Percentiles rank a stretch among this genome's conserved stretches.
phyloP scores from a whole-genome alignment of 306 rosid species.

The Vigna trinervia region DNA sequence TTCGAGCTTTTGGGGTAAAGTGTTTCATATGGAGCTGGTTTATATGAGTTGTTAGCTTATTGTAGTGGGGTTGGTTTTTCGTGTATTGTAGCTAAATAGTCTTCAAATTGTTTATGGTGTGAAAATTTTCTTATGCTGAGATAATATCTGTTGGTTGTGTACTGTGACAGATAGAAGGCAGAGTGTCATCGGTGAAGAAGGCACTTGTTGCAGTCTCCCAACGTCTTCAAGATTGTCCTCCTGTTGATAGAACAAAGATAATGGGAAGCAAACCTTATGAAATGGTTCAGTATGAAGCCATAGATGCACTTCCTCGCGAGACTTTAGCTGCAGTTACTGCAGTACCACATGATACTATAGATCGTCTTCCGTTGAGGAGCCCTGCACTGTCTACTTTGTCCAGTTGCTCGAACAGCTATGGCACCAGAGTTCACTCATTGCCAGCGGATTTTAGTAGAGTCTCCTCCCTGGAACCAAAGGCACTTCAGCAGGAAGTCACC shows the following conservation, averaged over 20 bases:
- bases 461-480: conserved; percentile 56
- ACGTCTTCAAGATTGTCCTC: conserved; percentile 74
- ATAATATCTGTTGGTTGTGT: conserved; percentile 28
- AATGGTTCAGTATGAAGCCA: conserved; percentile 54
- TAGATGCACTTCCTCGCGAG: conserved; percentile 42
- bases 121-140: conserved; percentile 16
- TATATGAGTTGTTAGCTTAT: neutral
- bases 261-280: conserved; percentile 64
- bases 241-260: conserved; percentile 59
- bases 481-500: conserved; percentile 68
- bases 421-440: conserved; percentile 63
- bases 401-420: conserved; percentile 63
- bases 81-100: neutral
- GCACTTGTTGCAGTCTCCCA: conserved; percentile 87
- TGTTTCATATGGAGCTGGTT: neutral
- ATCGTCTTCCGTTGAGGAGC: conserved; percentile 62
- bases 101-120: conserved; percentile 19
- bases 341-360: conserved; percentile 48
- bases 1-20: neutral
- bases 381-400: conserved; percentile 57
- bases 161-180: conserved; percentile 87
- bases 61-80: neutral
- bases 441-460: conserved; percentile 66
- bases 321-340: conserved; percentile 47
- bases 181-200: conserved; percentile 76